Evolutionary conservation across 176 grass and related monocot species (phyloP).

Genomic region (Pharus latifolius): DNA sequence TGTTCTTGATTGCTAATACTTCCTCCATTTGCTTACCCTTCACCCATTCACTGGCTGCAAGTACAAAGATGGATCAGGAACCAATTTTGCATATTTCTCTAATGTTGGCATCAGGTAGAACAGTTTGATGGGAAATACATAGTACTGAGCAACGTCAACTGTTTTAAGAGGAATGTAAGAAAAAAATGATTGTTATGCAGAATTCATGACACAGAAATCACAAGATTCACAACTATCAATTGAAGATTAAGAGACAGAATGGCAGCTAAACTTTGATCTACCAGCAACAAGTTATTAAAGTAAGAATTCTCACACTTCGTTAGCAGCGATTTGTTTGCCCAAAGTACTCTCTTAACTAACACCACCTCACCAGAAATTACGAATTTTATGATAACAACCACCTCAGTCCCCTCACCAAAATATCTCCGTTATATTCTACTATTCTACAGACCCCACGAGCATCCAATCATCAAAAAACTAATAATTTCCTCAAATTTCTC

Average conservation of each 20-base stretch:
- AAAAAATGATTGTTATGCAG: background rate
- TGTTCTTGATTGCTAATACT: slow-evolving; percentile 67
- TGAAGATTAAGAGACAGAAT: background rate
- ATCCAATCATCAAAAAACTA: background rate
- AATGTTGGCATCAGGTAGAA: background rate
- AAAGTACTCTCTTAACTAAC: background rate
- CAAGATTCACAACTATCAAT: too few species aligned
- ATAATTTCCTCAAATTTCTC: too few species aligned
- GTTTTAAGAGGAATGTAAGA: background rate
- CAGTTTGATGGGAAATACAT: background rate
- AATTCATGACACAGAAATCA: background rate
- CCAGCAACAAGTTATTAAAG: too few species aligned
- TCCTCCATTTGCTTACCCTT: slow-evolving; percentile 88
- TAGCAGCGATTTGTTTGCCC: too few species aligned
- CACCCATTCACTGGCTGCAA: slow-evolving; percentile 78
- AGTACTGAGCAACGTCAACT: background rate
- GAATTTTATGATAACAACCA: background rate
- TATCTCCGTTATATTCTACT: background rate
- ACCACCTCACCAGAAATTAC: background rate
- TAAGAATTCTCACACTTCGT: too few species aligned
- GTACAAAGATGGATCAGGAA: background rate
- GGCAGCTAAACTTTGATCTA: background rate
- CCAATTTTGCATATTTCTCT: background rate
- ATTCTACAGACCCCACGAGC: background rate
- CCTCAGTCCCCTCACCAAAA: background rate